A percentile compares a stretch with the other conserved stretches of the same genome.
Conservation (phyloP, 139 green algal species). For the Chlamydomonas incerta region DNA sequence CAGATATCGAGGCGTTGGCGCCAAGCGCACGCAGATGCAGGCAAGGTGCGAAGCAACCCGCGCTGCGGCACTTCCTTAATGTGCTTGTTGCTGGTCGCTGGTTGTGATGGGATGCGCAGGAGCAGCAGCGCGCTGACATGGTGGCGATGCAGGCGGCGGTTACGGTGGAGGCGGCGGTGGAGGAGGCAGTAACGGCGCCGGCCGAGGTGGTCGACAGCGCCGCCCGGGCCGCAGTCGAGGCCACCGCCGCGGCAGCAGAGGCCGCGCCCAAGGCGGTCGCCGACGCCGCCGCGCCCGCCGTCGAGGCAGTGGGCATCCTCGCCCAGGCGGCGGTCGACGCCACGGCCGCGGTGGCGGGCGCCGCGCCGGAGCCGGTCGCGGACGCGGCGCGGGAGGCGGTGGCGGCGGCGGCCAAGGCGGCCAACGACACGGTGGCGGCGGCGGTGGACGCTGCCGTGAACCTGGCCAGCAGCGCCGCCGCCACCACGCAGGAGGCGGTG, state of each 20-base stretch:
- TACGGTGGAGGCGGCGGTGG: not conserved
- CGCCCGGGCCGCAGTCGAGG: not conserved
- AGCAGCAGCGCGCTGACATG: constrained; percentile 4
- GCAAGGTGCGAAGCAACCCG: too few species aligned
- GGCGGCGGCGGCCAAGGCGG: not conserved
- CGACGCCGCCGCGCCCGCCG: too few species aligned
- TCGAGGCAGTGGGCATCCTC: too few species aligned
- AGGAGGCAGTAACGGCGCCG: too few species aligned
- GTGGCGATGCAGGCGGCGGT: not conserved
- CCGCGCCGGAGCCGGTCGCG: too few species aligned
- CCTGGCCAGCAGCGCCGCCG: too few species aligned
- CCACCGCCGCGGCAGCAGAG: not conserved
- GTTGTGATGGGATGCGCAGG: not conserved
- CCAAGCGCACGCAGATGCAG: too few species aligned
- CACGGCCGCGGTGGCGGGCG: too few species aligned
- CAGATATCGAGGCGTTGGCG: too few species aligned
- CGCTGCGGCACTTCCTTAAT: too few species aligned
- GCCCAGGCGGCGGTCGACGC: too few species aligned
- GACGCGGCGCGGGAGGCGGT: not conserved
- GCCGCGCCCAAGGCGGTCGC: not conserved
- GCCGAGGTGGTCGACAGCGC: not conserved
- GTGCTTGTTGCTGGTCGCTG: too few species aligned
- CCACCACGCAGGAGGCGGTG: not conserved
- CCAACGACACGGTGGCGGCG: not conserved
- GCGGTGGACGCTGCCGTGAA: not conserved